A percentile compares a stretch with the other conserved stretches of the same genome.
Evolutionary conservation across 805 yeast species (phyloP).

Genomic region (Lipomyces orientalis): DNA sequence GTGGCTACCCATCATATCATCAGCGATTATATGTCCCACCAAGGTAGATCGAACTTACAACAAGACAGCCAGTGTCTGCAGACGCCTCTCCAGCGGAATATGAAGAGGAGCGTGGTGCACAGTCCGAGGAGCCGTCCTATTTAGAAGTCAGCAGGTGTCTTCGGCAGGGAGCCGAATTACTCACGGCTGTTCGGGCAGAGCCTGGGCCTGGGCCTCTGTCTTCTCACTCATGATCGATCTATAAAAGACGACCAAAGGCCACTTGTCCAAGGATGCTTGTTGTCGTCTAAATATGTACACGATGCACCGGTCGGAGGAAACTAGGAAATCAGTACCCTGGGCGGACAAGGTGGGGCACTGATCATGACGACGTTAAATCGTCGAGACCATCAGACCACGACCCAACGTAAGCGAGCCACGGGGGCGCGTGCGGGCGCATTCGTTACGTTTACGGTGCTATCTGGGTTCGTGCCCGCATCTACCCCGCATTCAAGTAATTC

Average conservation of each 20-base stretch:
- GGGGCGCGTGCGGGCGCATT: not conserved
- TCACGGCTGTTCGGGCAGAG: not conserved
- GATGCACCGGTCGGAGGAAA: not conserved
- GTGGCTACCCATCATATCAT: slow-evolving; percentile 18
- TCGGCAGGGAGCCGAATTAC: not conserved
- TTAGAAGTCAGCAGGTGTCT: not conserved
- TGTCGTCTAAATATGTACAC: not conserved
- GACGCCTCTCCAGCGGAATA: slow-evolving; percentile 61
- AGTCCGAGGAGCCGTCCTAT: slow-evolving; percentile 13
- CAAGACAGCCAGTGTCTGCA: slow-evolving; percentile 69
- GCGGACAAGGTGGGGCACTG: not conserved
- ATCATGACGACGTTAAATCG: not conserved
- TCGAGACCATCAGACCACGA: no score
- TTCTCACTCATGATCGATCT: not conserved
- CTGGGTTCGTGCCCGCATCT: not conserved
- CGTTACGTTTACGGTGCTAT: not conserved
- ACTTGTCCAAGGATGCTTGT: not conserved
- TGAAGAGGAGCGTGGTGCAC: slow-evolving; percentile 55
- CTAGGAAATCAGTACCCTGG: not conserved
- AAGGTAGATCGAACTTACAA: slow-evolving; percentile 48
- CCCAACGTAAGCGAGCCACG: not conserved
- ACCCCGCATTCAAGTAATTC: not conserved
- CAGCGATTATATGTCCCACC: not conserved
- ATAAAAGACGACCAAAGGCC: not conserved
- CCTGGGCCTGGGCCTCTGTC: not conserved